These are phyloP conservation scores for Fistulina hepatica DNA, from an alignment of 1,284 basidiomycete genomes.

Conservation along the genomic window DNA sequence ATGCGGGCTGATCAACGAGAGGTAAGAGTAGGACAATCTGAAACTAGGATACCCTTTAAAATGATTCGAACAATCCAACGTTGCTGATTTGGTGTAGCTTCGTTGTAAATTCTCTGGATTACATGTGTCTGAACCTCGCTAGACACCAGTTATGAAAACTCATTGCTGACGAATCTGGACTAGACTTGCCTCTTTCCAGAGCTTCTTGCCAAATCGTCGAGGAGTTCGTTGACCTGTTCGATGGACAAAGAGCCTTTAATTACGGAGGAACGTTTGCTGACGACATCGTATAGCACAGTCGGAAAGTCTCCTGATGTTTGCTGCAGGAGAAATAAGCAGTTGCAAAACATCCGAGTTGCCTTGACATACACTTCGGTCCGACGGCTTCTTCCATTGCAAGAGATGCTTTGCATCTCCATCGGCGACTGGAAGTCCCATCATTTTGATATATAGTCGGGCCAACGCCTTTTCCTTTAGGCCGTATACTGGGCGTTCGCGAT, in stretches of 20 bases:
- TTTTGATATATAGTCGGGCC: slow-evolving; percentile 81
- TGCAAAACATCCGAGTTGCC: slow-evolving; percentile 3
- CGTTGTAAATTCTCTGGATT: slow-evolving; percentile 66
- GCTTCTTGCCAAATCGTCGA: slow-evolving; percentile 68
- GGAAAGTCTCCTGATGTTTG: slow-evolving; percentile 77
- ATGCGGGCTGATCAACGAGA: neutral
- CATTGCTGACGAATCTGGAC: neutral
- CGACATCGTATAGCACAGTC: slow-evolving; percentile 73
- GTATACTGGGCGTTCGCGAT: slow-evolving; percentile 82
- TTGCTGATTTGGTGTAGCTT: slow-evolving; percentile 73
- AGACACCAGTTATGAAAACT: slow-evolving; percentile 6
- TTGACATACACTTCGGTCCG: slow-evolving; percentile 46
- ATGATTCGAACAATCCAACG: slow-evolving; percentile 90
- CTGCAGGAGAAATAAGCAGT: slow-evolving; percentile 23
- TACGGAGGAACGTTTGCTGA: slow-evolving; percentile 76
- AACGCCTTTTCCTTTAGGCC: slow-evolving; percentile 87
- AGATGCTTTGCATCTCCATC: slow-evolving; percentile 73
- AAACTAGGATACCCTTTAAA: slow-evolving; percentile 57
- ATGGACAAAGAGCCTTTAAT: slow-evolving; percentile 66
- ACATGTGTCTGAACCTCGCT: slow-evolving; percentile 70
- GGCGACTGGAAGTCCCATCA: slow-evolving; percentile 70
- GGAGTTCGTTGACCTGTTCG: slow-evolving; percentile 66
- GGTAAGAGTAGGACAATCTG: neutral
- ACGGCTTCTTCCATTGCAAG: slow-evolving; percentile 85
- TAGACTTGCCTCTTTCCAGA: slow-evolving; percentile 50